Conservation (phyloP, 192 early-diverging fungal species). For the Thamnidium elegans region DNA sequence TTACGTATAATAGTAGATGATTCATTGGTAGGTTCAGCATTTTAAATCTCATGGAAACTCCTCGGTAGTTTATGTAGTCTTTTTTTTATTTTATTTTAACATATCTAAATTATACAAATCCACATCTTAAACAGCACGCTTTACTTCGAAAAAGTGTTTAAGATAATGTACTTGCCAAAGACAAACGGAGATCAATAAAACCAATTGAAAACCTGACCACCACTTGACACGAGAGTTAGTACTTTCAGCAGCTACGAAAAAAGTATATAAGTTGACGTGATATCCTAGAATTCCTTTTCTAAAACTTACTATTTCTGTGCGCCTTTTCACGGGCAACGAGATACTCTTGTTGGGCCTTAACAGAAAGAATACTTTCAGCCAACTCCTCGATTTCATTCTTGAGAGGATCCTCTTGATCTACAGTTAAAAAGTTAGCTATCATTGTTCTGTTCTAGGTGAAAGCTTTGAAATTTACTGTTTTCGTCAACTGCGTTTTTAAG, state of each 20-base stretch:
- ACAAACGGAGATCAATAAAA: slow-evolving; percentile 58
- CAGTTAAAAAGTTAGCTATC: slow-evolving; percentile 3
- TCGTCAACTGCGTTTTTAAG: slow-evolving; percentile 33
- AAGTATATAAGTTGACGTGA: background rate
- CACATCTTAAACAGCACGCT: slow-evolving; percentile 52
- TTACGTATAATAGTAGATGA: too few species aligned
- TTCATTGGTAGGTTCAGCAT: too few species aligned
- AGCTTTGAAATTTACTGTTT: slow-evolving; percentile 10
- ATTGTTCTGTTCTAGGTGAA: background rate
- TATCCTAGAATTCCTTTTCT: background rate
- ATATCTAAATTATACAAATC: too few species aligned
- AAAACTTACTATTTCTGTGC: slow-evolving; percentile 65
- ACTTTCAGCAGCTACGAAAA: slow-evolving; percentile 66
- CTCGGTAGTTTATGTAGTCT: too few species aligned
- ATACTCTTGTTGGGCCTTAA: slow-evolving; percentile 72
- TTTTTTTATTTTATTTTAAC: too few species aligned
- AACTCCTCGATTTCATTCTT: slow-evolving; percentile 62
- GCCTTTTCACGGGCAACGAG: slow-evolving; percentile 57
- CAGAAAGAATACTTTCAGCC: slow-evolving; percentile 56
- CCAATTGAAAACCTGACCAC: slow-evolving; percentile 68
- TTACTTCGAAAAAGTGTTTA: slow-evolving; percentile 69
- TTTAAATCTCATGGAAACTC: too few species aligned
- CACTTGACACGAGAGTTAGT: slow-evolving; percentile 77
- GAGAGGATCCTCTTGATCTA: slow-evolving; percentile 56
- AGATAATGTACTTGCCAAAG: slow-evolving; percentile 74